Percentiles rank a stretch among this genome's conserved stretches.
phyloP scores from a whole-genome alignment of 768 basidiomycete genomes.

The Termitomyces sp. region DNA sequence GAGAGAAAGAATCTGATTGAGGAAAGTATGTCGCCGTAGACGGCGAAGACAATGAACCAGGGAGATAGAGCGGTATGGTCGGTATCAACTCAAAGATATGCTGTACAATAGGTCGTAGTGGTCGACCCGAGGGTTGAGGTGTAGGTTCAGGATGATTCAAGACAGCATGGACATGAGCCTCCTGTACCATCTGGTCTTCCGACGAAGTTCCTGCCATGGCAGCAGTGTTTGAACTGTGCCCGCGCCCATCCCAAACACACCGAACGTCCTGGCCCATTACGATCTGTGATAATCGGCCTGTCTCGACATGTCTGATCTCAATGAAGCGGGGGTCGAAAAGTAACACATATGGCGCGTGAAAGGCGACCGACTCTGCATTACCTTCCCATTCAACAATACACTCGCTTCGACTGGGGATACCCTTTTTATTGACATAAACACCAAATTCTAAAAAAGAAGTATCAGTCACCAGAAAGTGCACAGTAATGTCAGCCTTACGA shows the following conservation, averaged over 20 bases:
- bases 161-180: constrained; percentile 83
- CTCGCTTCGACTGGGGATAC: constrained; percentile 72
- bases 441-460: constrained; percentile 71
- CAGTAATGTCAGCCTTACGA: constrained; percentile 44
- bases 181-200: constrained; percentile 64
- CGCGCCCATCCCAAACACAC: constrained; percentile 89
- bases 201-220: constrained; percentile 50
- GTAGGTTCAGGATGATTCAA: constrained; percentile 61
- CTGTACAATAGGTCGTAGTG: constrained; percentile 53
- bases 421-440: constrained; percentile 88
- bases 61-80: constrained; percentile 71
- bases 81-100: constrained; percentile 81
- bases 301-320: constrained; percentile 83
- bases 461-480: constrained; percentile 8
- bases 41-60: constrained; percentile 56
- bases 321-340: constrained; percentile 90
- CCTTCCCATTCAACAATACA: constrained; percentile 94
- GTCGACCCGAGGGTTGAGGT: constrained; percentile 35
- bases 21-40: constrained; percentile 52
- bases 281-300: constrained; percentile 78
- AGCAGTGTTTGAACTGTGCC: constrained; percentile 52
- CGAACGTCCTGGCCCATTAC: constrained; percentile 79
- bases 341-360: constrained; percentile 86
- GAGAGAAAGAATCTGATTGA: constrained; percentile 41
- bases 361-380: constrained; percentile 82